Conservation (phyloP, 1,284 basidiomycete species). For the Ceratorhiza oryzae-sativae region DNA sequence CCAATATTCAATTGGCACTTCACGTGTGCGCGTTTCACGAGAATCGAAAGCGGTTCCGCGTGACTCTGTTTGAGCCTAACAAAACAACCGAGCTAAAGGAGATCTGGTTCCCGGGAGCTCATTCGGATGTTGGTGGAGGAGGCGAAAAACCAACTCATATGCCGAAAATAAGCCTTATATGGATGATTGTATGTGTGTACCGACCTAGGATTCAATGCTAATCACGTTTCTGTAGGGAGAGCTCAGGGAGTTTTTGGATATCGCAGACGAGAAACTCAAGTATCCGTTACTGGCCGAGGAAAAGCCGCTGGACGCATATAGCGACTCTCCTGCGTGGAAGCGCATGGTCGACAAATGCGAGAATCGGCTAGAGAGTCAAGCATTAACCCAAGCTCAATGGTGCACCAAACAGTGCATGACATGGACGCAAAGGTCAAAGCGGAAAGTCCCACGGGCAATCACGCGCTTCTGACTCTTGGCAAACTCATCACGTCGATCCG, state of each 20-base stretch:
- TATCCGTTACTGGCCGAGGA: neutral
- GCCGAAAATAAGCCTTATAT: slow-evolving; percentile 23
- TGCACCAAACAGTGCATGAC: slow-evolving; percentile 27
- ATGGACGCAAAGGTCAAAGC: slow-evolving; percentile 27
- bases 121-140: slow-evolving; percentile 41
- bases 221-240: slow-evolving; percentile 1
- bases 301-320: slow-evolving; percentile 27
- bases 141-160: slow-evolving; percentile 19
- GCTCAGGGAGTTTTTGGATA: slow-evolving; percentile 12
- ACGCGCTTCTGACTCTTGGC: slow-evolving; percentile 13
- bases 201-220: neutral
- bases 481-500: slow-evolving; percentile 10
- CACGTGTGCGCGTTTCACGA: slow-evolving; percentile 40
- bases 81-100: slow-evolving; percentile 18
- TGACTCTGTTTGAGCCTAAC: slow-evolving; percentile 31
- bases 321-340: slow-evolving; percentile 30
- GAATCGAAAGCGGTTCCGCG: slow-evolving; percentile 32
- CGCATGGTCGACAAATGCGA: slow-evolving; percentile 28
- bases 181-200: slow-evolving; percentile 25
- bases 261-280: slow-evolving; percentile 25
- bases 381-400: slow-evolving; percentile 6
- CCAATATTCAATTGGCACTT: slow-evolving; percentile 31
- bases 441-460: neutral
- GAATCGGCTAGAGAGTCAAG: slow-evolving; percentile 20
- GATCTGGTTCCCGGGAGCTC: slow-evolving; percentile 38